phyloP scores from a whole-genome alignment of 208 protist species.

The Leishmania braziliensis region DNA sequence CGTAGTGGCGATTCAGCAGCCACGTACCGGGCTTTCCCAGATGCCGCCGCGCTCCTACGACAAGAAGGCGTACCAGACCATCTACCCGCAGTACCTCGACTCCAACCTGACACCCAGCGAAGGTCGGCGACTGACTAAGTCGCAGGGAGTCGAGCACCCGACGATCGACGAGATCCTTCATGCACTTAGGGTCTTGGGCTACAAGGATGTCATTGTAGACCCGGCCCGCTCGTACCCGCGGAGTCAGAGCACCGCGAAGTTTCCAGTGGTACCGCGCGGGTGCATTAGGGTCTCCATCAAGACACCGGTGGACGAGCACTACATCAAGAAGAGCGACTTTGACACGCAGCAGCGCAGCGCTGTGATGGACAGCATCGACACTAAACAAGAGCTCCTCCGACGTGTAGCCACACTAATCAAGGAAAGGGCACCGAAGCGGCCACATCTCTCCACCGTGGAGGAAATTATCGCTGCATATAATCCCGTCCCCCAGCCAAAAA shows the following conservation, averaged over 20 bases:
- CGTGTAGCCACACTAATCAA: slow-evolving; percentile 79
- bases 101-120: slow-evolving; percentile 65
- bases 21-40: slow-evolving; percentile 8
- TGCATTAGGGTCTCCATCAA: slow-evolving; percentile 83
- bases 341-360: slow-evolving; percentile 75
- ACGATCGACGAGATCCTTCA: slow-evolving; percentile 67
- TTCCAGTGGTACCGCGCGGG: slow-evolving; percentile 72
- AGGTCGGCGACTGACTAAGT: slow-evolving; percentile 75
- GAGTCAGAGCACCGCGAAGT: slow-evolving; percentile 60
- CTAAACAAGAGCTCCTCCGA: slow-evolving; percentile 76
- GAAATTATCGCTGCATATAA: slow-evolving; percentile 42
- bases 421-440: slow-evolving; percentile 39
- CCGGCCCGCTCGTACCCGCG: slow-evolving; percentile 55
- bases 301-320: slow-evolving; percentile 67
- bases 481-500: slow-evolving; percentile 40
- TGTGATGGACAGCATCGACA: slow-evolving; percentile 59
- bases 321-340: slow-evolving; percentile 90
- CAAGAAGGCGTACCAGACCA: slow-evolving; percentile 75
- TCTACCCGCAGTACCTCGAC: slow-evolving; percentile 91
- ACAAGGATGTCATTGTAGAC: slow-evolving; percentile 57
- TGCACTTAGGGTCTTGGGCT: slow-evolving; percentile 62
- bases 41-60: slow-evolving; percentile 41
- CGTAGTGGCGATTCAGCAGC: slow-evolving; percentile 9
- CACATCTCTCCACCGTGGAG: slow-evolving; percentile 41
- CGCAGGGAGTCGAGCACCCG: slow-evolving; percentile 69